phyloP scores from a whole-genome alignment of 1,284 basidiomycete species.

The Earliella scabrosa region DNA sequence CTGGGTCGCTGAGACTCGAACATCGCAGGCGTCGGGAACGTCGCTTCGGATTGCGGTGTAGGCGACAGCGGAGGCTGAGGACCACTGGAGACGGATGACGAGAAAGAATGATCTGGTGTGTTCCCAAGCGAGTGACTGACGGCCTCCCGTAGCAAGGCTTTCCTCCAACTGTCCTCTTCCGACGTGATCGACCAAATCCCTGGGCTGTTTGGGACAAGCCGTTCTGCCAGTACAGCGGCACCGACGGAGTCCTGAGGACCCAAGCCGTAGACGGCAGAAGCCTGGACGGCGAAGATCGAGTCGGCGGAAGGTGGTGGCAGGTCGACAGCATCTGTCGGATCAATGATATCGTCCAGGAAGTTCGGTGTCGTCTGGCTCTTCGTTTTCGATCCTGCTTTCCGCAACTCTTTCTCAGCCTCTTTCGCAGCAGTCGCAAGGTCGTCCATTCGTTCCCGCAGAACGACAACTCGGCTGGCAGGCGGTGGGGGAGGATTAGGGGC shows the following conservation, averaged over 20 bases:
- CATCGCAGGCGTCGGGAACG: slow-evolving; percentile 19
- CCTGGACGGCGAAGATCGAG: slow-evolving; percentile 75
- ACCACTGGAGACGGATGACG: slow-evolving; percentile 24
- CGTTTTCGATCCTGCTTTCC: slow-evolving; percentile 41
- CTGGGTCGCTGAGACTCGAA: slow-evolving; percentile 15
- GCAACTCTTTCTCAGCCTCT: slow-evolving; percentile 73
- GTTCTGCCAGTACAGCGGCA: slow-evolving; percentile 72
- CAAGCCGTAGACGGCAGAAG: slow-evolving; percentile 68
- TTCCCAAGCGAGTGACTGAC: slow-evolving; percentile 73
- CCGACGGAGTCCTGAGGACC: slow-evolving; percentile 73
- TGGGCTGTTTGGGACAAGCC: slow-evolving; percentile 68
- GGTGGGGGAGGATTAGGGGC: slow-evolving; percentile 30
- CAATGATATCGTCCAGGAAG: slow-evolving; percentile 60
- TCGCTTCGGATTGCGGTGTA: no score
- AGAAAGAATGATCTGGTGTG: slow-evolving; percentile 46
- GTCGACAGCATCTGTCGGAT: slow-evolving; percentile 82
- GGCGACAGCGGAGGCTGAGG: slow-evolving; percentile 22
- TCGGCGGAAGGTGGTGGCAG: slow-evolving; percentile 64
- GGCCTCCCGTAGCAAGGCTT: slow-evolving; percentile 69
- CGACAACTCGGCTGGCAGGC: slow-evolving; percentile 64
- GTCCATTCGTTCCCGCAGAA: slow-evolving; percentile 77
- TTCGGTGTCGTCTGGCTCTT: slow-evolving; percentile 36
- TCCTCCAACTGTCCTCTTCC: slow-evolving; percentile 70
- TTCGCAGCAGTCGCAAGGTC: slow-evolving; percentile 70
- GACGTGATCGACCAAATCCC: slow-evolving; percentile 57